Evolutionary conservation across 2,329 filamentous ascomycete species (phyloP).

Genomic region (Orbilia oligospora): DNA sequence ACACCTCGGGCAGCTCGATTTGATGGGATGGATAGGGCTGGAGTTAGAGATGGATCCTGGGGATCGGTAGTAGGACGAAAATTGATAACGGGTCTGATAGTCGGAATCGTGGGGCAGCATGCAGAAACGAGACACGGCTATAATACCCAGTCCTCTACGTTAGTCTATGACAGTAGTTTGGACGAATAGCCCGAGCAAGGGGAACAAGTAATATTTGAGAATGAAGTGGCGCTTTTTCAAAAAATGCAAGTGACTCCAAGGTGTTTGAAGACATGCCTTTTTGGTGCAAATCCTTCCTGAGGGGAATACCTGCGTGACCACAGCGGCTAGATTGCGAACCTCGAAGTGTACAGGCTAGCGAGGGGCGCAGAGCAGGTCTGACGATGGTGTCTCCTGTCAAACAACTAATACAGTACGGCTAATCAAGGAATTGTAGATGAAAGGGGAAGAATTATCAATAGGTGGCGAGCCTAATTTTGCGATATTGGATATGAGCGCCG

Average conservation of each 20-base stretch:
- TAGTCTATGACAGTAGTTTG: conserved; percentile 42
- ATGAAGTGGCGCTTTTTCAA: conserved; percentile 29
- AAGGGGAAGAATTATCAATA: conserved; percentile 28
- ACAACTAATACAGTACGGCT: conserved; percentile 28
- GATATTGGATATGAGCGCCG: conserved; percentile 32
- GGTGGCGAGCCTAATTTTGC: conserved; percentile 50
- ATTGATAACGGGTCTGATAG: conserved; percentile 45
- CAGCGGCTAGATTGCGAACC: conserved; percentile 40
- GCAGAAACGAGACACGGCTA: conserved; percentile 52
- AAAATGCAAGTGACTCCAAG: conserved; percentile 44
- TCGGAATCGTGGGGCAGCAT: conserved; percentile 53
- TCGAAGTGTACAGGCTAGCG: conserved; percentile 30
- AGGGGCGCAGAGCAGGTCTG: conserved; percentile 31
- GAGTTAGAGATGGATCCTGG: conserved; percentile 45
- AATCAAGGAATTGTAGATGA: conserved; percentile 30
- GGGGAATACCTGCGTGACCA: conserved; percentile 44
- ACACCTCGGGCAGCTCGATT: conserved; percentile 41
- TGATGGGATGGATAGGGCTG: conserved; percentile 38
- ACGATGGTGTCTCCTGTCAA: conserved; percentile 44
- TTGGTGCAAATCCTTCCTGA: conserved; percentile 41
- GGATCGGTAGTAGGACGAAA: conserved; percentile 40
- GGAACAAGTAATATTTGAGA: conserved; percentile 26
- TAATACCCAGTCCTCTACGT: conserved; percentile 45
- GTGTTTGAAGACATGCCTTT: conserved; percentile 59
- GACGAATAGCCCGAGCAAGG: conserved; percentile 31